Evolutionary conservation across 176 grass and related monocot genomes (phyloP), one percentile per base, ranked within the genome.

Genomic region (Luzula sylvatica): DNA sequence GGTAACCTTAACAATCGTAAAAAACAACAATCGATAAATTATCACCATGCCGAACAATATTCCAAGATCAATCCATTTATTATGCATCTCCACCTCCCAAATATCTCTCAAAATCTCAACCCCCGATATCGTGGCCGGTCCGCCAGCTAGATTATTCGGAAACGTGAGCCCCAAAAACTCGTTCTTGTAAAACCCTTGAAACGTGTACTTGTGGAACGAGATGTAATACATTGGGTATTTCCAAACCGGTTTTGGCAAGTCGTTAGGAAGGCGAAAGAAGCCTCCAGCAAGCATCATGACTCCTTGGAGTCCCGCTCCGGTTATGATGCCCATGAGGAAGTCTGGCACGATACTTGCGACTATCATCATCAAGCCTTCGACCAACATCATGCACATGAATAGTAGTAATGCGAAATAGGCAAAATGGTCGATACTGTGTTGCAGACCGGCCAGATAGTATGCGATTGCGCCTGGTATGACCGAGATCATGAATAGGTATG

Each of bases 291-390:
- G 40, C 66, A 70, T 48, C 66, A 70, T 70, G 20, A 70, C 24
- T 35, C 66, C 66, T 57, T 58, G 66, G 45, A 70, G 54, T 14
- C 53, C 66, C 19, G 66, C 66, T 25, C 68, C 68, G 20, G 42
- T 62, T 50, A 72, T 53, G 15, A 72, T 72, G 20, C 68, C 68
- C 68, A 72, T 72, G 15, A 72, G 27, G 29, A 62, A 72, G 42
- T 72, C 44, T 5, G 68, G 68, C 11, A 72, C 68, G 45, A 62
- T 38, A n/a, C 41, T 53, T 0, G 68, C 68, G 11, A 72, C 43
- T 3, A 50, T 50, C 68, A 62, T 72, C 68, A 72, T 62, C 41
- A 72, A 5, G 26, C 68, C 26, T 44, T 72, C 68, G 2, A 72
- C 68, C 6, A 72, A 18, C 23, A 30, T 39, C 53, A 61, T 42